Percentiles rank a stretch among this genome's conserved stretches.
phyloP scores from a whole-genome alignment of 2,329 filamentous ascomycete species.

The Fusarium subglutinans region DNA sequence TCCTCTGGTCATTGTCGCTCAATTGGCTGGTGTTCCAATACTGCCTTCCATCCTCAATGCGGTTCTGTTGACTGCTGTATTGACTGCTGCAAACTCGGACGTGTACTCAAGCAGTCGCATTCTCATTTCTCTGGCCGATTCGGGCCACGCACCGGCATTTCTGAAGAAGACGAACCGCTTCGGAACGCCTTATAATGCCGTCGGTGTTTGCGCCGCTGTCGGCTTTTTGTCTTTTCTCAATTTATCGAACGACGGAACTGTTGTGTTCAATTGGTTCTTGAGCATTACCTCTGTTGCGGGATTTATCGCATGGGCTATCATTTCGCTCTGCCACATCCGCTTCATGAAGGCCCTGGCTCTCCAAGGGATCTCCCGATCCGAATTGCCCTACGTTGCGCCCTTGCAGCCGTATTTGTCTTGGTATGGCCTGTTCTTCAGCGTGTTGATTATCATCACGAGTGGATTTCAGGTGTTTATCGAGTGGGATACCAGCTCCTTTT shows the following conservation, averaged over 20 bases:
- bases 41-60: conserved; percentile 75
- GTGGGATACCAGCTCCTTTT: conserved; percentile 29
- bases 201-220: conserved; percentile 64
- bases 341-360: conserved; percentile 64
- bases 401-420: conserved; percentile 68
- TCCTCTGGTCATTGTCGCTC: conserved; percentile 74
- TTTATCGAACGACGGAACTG: conserved; percentile 67
- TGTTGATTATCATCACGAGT: conserved; percentile 29
- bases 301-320: conserved; percentile 68
- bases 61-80: conserved; percentile 71
- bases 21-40: conserved; percentile 68
- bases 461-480: conserved; percentile 32
- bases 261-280: conserved; percentile 76
- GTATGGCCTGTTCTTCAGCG: conserved; percentile 27
- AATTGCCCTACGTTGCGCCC: conserved; percentile 61
- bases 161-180: conserved; percentile 68
- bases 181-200: conserved; percentile 67
- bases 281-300: conserved; percentile 73
- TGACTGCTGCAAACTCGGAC: conserved; percentile 68
- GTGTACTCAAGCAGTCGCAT: conserved; percentile 75
- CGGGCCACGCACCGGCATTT: conserved; percentile 70
- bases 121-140: conserved; percentile 73
- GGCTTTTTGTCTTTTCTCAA: conserved; percentile 77
- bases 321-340: conserved; percentile 66
- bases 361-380: conserved; percentile 54